Evolutionary conservation across 495 filamentous ascomycete species (phyloP).

Genomic region (Chaetomium fimeti): DNA sequence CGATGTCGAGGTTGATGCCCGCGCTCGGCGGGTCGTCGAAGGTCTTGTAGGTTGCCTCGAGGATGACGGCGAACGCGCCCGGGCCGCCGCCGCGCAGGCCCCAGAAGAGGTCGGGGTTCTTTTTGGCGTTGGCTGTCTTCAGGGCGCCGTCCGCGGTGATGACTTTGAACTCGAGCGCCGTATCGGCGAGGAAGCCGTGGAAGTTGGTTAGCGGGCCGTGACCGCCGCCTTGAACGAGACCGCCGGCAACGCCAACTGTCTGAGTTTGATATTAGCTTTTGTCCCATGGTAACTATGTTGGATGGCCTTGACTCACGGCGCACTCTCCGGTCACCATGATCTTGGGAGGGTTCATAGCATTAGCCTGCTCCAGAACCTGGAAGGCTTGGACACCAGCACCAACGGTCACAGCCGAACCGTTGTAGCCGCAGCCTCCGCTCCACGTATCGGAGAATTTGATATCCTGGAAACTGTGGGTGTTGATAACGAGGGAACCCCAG

Average conservation of each 20-base stretch:
- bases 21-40: slow-evolving; percentile 44
- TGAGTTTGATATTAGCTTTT: slow-evolving; percentile 42
- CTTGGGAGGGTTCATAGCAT: slow-evolving; percentile 45
- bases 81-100: slow-evolving; percentile 61
- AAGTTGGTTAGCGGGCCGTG: slow-evolving; percentile 53
- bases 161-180: slow-evolving; percentile 54
- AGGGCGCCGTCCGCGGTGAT: slow-evolving; percentile 57
- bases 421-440: slow-evolving; percentile 39
- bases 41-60: slow-evolving; percentile 51
- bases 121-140: slow-evolving; percentile 49
- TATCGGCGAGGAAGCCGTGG: slow-evolving; percentile 57
- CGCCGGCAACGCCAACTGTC: slow-evolving; percentile 52
- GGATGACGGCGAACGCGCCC: slow-evolving; percentile 57
- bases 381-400: slow-evolving; percentile 51
- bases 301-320: slow-evolving; percentile 30
- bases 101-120: slow-evolving; percentile 64
- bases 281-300: slow-evolving; percentile 30
- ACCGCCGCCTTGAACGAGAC: slow-evolving; percentile 57
- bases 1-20: slow-evolving; percentile 46
- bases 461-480: slow-evolving; percentile 62
- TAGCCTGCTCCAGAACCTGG: slow-evolving; percentile 45
- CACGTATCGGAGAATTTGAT: slow-evolving; percentile 44
- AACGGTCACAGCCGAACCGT: slow-evolving; percentile 47
- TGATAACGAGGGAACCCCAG: slow-evolving; percentile 58
- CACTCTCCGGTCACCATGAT: slow-evolving; percentile 51